These are phyloP conservation scores for Paraleonurus japonicus DNA, from an alignment of 257 asterid genomes.

Conservation along the genomic window DNA sequence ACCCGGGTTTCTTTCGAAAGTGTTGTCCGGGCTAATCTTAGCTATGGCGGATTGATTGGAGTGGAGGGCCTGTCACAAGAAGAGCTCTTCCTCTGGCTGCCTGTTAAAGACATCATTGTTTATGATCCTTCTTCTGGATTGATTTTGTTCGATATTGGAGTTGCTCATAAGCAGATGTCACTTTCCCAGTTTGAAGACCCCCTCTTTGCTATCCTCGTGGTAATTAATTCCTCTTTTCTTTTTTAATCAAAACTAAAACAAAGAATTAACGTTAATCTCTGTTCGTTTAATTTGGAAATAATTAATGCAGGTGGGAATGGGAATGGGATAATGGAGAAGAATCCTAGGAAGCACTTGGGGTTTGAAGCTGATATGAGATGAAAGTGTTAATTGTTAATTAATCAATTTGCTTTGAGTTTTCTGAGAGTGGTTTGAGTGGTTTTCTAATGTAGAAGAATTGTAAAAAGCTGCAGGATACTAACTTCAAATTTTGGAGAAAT, in stretches of 20 bases:
- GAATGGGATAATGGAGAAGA: slow-evolving; percentile 40
- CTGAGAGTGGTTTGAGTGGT: slow-evolving; percentile 22
- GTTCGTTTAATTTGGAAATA: neutral
- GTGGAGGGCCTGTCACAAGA: slow-evolving; percentile 80
- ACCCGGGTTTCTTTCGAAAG: slow-evolving; percentile 66
- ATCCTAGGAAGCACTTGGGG: slow-evolving; percentile 25
- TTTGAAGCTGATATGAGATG: slow-evolving; percentile 40
- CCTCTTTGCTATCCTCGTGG: slow-evolving; percentile 73
- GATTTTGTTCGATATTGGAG: slow-evolving; percentile 77
- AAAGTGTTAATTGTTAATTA: neutral
- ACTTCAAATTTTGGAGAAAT: slow-evolving; percentile 41
- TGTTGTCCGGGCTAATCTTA: slow-evolving; percentile 74
- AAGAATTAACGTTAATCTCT: too few species aligned
- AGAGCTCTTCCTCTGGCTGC: slow-evolving; percentile 86
- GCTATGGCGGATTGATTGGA: slow-evolving; percentile 78
- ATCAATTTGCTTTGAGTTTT: slow-evolving; percentile 11
- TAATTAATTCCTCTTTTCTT: too few species aligned
- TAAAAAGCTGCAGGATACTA: slow-evolving; percentile 50
- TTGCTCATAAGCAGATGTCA: slow-evolving; percentile 86
- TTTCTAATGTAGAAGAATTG: slow-evolving; percentile 40
- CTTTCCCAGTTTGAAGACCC: slow-evolving; percentile 87
- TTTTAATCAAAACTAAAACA: too few species aligned
- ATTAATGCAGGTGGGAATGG: slow-evolving; percentile 50
- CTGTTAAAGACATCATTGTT: slow-evolving; percentile 83
- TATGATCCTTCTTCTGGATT: slow-evolving; percentile 79